Evolutionary conservation across 768 basidiomycete genomes (phyloP), one percentile per base, ranked within the genome.

Genomic region (Tylopilus subfusipes): DNA sequence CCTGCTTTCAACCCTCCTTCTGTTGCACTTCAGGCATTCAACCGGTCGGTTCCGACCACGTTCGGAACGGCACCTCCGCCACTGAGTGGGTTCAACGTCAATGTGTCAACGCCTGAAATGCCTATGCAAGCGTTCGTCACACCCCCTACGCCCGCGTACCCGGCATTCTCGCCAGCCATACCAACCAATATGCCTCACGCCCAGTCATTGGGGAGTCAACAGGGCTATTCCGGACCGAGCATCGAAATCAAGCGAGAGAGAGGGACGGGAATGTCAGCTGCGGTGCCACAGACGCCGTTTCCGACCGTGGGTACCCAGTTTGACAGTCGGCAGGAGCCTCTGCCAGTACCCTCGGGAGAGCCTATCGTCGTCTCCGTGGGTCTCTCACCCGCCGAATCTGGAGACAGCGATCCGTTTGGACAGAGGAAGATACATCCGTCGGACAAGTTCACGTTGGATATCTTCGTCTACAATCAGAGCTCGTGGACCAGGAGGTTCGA

Each of bases 401-500:
- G 59, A 33, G 53, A 56, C 30, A 11, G 54, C 49, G 29, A 38
- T 34, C 27, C 31, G 27, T 30, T 57, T 21, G 62, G 61, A 47
- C 67, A 65, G 45, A 77, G 72, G 56, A 82, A 75, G 71, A 83
- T 93, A 63, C 86, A 82, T 58, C 88, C 88, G 18, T 73, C 87
- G 25, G 84, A 90, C 61, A 74, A 79, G 47, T 94, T 94, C 66
- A 85, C 84, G 48, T 69, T 94, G 62, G 91, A 94, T 56, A 85
- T 93, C 3, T 93, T 94, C 62, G 89, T 93, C 51, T 93, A 86
- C 62, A 94, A 93, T 63, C 86, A 85, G 70, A 85, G 82, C 42
- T 74, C 80, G 42, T 84, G 87, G 83, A 84, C 83, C 48, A 78
- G 90, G 54, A 68, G 88, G 59, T 89, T 93, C 59, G 90, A 91